These are phyloP conservation scores for Westerdykella aurantiaca DNA, from an alignment of 2,329 filamentous ascomycete species.

Conservation along the genomic window DNA sequence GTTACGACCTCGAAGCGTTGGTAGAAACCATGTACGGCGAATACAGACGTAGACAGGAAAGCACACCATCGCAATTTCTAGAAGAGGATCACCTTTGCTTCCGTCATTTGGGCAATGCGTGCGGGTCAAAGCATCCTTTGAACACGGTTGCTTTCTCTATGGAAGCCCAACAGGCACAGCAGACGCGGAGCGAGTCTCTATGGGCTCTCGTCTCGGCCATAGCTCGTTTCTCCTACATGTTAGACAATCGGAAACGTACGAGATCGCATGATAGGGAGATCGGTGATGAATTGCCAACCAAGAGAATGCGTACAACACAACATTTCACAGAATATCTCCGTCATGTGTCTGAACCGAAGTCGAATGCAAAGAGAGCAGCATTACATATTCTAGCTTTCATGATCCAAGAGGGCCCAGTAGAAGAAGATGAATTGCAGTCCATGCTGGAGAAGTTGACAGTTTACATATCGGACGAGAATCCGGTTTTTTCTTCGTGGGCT, in stretches of 20 bases:
- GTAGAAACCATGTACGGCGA: constrained; percentile 68
- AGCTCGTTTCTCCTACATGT: constrained; percentile 33
- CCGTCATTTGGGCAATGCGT: constrained; percentile 39
- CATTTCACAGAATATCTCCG: constrained; percentile 39
- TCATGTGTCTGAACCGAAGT: constrained; percentile 30
- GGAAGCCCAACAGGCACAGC: constrained; percentile 22
- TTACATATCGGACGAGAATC: constrained; percentile 64
- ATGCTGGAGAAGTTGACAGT: constrained; percentile 55
- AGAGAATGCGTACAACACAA: constrained; percentile 36
- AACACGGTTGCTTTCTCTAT: constrained; percentile 27
- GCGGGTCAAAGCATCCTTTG: constrained; percentile 18
- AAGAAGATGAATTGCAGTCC: constrained; percentile 49
- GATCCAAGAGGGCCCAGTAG: constrained; percentile 33
- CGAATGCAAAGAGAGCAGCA: constrained; percentile 42
- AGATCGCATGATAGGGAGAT: constrained; percentile 14
- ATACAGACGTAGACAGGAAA: constrained; percentile 64
- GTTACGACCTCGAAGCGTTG: constrained; percentile 55
- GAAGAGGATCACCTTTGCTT: constrained; percentile 67
- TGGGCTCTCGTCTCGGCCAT: constrained; percentile 39
- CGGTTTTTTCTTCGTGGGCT: constrained; percentile 64
- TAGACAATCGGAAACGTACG: constrained; percentile 24
- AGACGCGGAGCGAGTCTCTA: constrained; percentile 23
- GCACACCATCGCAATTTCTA: constrained; percentile 41
- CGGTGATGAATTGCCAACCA: constrained; percentile 21
- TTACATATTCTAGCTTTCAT: constrained; percentile 52